Conservation (phyloP, 2,329 filamentous ascomycete species). For the Aphanoascus verrucosus region DNA sequence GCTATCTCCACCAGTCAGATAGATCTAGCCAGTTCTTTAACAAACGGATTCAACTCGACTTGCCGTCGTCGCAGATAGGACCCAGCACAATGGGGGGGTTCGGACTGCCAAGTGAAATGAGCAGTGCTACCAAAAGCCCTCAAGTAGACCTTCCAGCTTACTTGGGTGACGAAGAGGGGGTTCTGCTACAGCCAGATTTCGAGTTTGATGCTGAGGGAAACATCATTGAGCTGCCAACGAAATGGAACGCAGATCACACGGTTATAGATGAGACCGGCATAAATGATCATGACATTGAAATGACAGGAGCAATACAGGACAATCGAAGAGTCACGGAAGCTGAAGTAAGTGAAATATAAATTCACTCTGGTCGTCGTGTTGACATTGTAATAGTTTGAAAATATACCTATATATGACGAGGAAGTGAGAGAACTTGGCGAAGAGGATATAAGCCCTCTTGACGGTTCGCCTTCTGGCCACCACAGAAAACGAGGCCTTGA, state of each 20-base stretch:
- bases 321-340: constrained; percentile 22
- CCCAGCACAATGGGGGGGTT: constrained; percentile 31
- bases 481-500: not conserved
- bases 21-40: constrained; percentile 18
- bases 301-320: constrained; percentile 37
- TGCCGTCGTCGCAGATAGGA: constrained; percentile 42
- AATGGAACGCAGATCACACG: constrained; percentile 16
- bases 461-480: not conserved
- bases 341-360: constrained; percentile 25
- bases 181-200: constrained; percentile 46
- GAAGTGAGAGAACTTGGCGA: constrained; percentile 1
- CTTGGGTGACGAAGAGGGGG: constrained; percentile 35
- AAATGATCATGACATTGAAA: constrained; percentile 24
- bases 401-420: not conserved
- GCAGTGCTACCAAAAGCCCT: constrained; percentile 24
- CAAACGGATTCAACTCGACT: constrained; percentile 31
- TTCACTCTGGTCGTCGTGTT: not conserved
- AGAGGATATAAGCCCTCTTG: not conserved
- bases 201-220: constrained; percentile 53
- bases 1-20: constrained; percentile 27
- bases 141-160: constrained; percentile 23
- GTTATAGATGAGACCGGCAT: constrained; percentile 27
- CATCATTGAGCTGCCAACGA: constrained; percentile 39
- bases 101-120: constrained; percentile 34
- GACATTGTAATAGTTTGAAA: not conserved